These are phyloP conservation scores for Liquidambar formosana DNA, from an alignment of 164 flowering plant genomes.

Conservation along the genomic window DNA sequence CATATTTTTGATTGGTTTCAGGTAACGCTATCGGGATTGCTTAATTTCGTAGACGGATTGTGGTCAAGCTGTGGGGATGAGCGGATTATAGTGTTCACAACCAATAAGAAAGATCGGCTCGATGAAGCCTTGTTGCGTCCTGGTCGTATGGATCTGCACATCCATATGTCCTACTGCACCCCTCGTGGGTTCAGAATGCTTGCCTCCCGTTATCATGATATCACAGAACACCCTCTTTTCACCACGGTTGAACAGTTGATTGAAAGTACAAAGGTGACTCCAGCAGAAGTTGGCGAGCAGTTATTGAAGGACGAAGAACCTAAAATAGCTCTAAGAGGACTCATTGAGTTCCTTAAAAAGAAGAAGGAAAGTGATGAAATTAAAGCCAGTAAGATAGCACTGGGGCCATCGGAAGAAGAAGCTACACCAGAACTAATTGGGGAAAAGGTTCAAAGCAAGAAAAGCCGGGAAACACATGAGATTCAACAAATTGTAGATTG, in stretches of 20 bases:
- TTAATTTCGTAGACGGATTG: background rate
- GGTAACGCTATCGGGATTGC: background rate
- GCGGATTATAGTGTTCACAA: no score
- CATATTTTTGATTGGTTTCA: no score
- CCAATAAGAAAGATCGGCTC: conserved; percentile 17
- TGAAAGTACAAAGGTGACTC: no score
- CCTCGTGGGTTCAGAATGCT: no score
- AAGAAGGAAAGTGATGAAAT: conserved; percentile 2
- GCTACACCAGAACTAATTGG: no score
- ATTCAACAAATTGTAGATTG: no score
- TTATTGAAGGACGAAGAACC: conserved; percentile 15
- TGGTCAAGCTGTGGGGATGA: no score
- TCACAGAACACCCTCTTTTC: conserved; percentile 5
- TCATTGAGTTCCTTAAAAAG: conserved; percentile 5
- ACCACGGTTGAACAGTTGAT: conserved; percentile 12
- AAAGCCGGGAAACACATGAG: no score
- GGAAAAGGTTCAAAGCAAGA: no score
- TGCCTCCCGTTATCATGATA: conserved; percentile 10
- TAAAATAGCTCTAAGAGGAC: conserved; percentile 7
- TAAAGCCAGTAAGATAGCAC: no score
- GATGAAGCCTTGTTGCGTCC: conserved; percentile 22
- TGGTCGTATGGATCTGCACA: conserved; percentile 26
- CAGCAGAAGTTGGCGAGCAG: conserved; percentile 20
- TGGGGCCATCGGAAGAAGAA: no score
- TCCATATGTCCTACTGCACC: no score